Percentiles rank a stretch among this genome's conserved stretches.
Evolutionary conservation across 1,284 basidiomycete species (phyloP).

Genomic region (Ceratobasidium sp.): DNA sequence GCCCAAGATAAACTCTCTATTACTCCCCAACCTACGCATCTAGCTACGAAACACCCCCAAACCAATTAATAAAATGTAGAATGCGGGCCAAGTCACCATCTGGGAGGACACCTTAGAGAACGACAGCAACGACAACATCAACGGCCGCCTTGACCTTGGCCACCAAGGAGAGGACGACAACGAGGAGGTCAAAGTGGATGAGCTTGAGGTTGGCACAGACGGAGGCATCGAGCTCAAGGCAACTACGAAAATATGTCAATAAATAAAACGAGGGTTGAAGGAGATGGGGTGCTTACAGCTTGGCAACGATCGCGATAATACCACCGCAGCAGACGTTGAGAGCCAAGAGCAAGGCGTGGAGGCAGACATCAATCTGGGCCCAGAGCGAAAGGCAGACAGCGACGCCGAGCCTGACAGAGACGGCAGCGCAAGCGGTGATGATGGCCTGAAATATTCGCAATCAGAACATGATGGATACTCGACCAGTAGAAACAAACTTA

Average conservation of each 20-base stretch:
- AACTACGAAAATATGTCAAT: not conserved
- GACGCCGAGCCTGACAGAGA: constrained; percentile 3
- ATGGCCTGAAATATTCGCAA: not conserved
- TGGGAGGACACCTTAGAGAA: not conserved
- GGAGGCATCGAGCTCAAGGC: not conserved
- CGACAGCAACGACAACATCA: not conserved
- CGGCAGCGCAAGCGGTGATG: not conserved
- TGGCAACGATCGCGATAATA: not conserved
- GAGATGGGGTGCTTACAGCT: not conserved
- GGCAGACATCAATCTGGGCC: constrained; percentile 8
- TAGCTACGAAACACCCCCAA: not conserved
- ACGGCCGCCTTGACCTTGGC: not conserved
- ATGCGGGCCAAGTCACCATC: not conserved
- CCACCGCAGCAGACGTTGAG: constrained; percentile 28
- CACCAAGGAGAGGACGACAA: not conserved
- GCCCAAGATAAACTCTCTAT: not conserved
- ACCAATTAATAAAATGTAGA: not conserved
- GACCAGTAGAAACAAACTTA: not conserved
- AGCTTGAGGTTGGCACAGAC: not conserved
- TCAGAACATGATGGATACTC: too few species aligned
- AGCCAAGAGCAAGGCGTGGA: constrained; percentile 10
- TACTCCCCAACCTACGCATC: not conserved
- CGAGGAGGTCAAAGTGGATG: not conserved
- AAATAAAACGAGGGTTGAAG: not conserved
- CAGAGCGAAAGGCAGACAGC: not conserved